Evolutionary conservation across 2,329 filamentous ascomycete species (phyloP).

Genomic region (Capronia americana): DNA sequence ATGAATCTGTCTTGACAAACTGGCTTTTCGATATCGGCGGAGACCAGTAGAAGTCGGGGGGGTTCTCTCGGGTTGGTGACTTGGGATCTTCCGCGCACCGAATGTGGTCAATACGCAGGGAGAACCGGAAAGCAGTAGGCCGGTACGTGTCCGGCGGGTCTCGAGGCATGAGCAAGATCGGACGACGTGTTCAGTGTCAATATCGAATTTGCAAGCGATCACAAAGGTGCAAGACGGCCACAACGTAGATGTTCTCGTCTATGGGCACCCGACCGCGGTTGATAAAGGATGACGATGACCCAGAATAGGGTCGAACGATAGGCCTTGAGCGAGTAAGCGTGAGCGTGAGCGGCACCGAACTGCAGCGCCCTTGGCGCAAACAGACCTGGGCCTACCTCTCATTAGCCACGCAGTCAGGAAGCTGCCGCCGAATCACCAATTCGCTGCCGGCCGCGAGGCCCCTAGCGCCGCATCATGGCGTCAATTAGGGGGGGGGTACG

Average conservation of each 20-base stretch:
- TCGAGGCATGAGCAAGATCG: background rate
- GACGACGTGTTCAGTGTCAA: background rate
- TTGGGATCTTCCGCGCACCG: background rate
- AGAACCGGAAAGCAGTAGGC: slow-evolving; percentile 8
- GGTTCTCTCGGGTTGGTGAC: background rate
- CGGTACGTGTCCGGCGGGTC: background rate
- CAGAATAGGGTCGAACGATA: background rate
- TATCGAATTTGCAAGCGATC: background rate
- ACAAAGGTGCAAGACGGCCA: background rate
- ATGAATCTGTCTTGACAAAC: background rate
- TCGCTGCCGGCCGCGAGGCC: slow-evolving; percentile 5
- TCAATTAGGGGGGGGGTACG: slow-evolving; percentile 9
- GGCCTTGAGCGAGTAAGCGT: background rate
- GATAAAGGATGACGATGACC: background rate
- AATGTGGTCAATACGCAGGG: slow-evolving; percentile 19
- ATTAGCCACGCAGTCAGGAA: slow-evolving; percentile 15
- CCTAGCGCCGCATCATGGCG: slow-evolving; percentile 18
- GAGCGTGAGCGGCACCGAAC: slow-evolving; percentile 3
- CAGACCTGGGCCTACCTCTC: background rate
- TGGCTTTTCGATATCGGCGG: slow-evolving; percentile 1
- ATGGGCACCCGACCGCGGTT: background rate
- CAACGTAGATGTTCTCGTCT: background rate
- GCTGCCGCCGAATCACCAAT: slow-evolving; percentile 9
- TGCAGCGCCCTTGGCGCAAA: slow-evolving; percentile 7
- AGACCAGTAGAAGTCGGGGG: slow-evolving; percentile 19